Evolutionary conservation across 108 stramenopile species (phyloP).

Genomic region (Stephanodiscus triporus): DNA sequence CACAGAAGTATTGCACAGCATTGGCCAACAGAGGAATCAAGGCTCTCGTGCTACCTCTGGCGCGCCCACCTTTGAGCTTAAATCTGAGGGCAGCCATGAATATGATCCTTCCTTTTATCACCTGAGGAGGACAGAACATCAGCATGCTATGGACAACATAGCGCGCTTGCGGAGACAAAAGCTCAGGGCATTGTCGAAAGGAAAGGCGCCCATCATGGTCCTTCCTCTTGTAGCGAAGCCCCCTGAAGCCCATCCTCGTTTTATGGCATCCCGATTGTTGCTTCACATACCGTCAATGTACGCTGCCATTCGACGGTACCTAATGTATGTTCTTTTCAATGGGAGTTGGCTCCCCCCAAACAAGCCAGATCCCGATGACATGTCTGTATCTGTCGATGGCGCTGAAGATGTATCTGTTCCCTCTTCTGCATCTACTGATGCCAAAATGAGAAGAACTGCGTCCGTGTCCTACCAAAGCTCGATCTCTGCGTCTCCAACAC

Average conservation of each 20-base stretch:
- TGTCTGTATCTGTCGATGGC: slow-evolving; percentile 33
- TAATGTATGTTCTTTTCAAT: slow-evolving; percentile 83
- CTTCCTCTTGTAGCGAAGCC: slow-evolving; percentile 82
- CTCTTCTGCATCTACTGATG: slow-evolving; percentile 1
- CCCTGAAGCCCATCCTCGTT: slow-evolving; percentile 84
- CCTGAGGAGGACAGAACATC: slow-evolving; percentile 86
- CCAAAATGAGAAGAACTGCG: slow-evolving; percentile 28
- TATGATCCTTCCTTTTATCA: slow-evolving; percentile 94
- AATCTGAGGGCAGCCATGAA: slow-evolving; percentile 77
- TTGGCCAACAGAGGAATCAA: slow-evolving; percentile 69
- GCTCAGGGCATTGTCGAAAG: slow-evolving; percentile 40
- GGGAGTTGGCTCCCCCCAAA: slow-evolving; percentile 87
- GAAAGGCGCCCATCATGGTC: slow-evolving; percentile 38
- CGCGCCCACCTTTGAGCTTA: slow-evolving; percentile 82
- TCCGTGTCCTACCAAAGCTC: slow-evolving; percentile 49
- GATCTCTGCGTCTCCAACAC: slow-evolving; percentile 25
- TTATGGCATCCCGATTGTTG: slow-evolving; percentile 77
- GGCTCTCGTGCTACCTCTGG: slow-evolving; percentile 72
- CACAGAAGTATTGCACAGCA: slow-evolving; percentile 69
- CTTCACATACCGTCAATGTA: slow-evolving; percentile 82
- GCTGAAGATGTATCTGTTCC: slow-evolving; percentile 44
- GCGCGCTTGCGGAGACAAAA: slow-evolving; percentile 78
- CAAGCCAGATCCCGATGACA: slow-evolving; percentile 55
- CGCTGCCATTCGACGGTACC: slow-evolving; percentile 82
- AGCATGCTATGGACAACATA: slow-evolving; percentile 93